These are phyloP conservation scores for Pseudoneurospora amorphoporcata DNA, from an alignment of 495 filamentous ascomycete species.

Conservation along the genomic window DNA sequence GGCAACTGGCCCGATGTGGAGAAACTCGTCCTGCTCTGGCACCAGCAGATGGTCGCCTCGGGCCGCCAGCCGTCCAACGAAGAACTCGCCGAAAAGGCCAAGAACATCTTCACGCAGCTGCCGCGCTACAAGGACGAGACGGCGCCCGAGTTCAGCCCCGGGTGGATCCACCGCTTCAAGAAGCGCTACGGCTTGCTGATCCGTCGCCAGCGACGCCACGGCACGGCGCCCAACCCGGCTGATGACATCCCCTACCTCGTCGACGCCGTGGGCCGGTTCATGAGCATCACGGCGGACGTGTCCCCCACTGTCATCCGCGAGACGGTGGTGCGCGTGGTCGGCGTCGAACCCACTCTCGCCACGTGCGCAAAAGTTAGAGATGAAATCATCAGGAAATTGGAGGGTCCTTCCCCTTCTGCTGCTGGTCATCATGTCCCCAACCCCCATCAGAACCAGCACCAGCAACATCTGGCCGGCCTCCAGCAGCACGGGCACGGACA, in stretches of 20 bases:
- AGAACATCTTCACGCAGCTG: conserved; percentile 35
- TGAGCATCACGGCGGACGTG: conserved; percentile 35
- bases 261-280: conserved; percentile 38
- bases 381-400: conserved; percentile 35
- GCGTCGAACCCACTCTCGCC: conserved; percentile 34
- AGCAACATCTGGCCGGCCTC: not conserved
- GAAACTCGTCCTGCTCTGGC: conserved; percentile 43
- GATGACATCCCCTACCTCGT: conserved; percentile 40
- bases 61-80: conserved; percentile 42
- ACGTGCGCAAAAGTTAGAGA: conserved; percentile 41
- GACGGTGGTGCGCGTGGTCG: conserved; percentile 33
- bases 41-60: conserved; percentile 31
- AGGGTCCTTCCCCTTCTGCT: conserved; percentile 16
- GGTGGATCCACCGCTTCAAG: conserved; percentile 47
- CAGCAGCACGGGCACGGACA: not conserved
- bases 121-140: conserved; percentile 41
- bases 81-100: conserved; percentile 43
- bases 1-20: conserved; percentile 47
- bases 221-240: conserved; percentile 28
- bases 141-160: conserved; percentile 41
- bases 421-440: conserved; percentile 7
- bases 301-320: conserved; percentile 39
- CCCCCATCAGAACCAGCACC: conserved; percentile 12
- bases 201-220: conserved; percentile 36
- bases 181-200: conserved; percentile 42